Percentiles rank a stretch among this genome's conserved stretches.
These are phyloP conservation scores for Colletotrichum australisinense DNA, from an alignment of 2,329 filamentous ascomycete genomes.

Conservation along the genomic window DNA sequence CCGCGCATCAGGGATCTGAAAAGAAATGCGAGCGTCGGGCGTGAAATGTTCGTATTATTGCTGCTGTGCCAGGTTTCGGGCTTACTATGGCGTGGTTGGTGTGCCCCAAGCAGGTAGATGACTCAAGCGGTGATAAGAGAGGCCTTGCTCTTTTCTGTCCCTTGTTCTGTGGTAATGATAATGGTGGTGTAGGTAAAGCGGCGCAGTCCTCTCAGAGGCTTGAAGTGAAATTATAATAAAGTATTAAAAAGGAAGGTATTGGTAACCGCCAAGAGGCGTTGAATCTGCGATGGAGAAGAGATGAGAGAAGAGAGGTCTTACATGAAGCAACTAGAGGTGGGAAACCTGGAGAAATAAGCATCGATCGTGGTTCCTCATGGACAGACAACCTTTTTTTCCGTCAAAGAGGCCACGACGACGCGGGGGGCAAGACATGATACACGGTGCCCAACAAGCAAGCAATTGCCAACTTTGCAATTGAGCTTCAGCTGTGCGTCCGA, in stretches of 20 bases:
- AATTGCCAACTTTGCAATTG: constrained; percentile 20
- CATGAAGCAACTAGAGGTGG: neutral
- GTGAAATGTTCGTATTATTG: constrained; percentile 15
- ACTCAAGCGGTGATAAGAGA: neutral
- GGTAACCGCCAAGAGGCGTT: neutral
- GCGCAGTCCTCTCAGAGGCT: constrained; percentile 26
- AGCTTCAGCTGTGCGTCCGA: constrained; percentile 20
- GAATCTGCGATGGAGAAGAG: neutral
- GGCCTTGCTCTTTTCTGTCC: neutral
- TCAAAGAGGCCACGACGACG: constrained; percentile 16
- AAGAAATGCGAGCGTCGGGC: neutral
- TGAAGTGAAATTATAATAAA: constrained; percentile 15
- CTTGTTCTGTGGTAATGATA: neutral
- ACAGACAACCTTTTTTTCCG: neutral
- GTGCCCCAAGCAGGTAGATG: neutral
- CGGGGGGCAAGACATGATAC: constrained; percentile 26
- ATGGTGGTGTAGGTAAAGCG: neutral
- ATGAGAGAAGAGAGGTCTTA: neutral
- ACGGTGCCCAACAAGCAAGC: constrained; percentile 4
- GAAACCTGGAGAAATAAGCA: constrained; percentile 29
- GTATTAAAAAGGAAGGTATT: constrained; percentile 10
- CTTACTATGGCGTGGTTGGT: constrained; percentile 10
- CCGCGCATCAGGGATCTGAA: neutral
- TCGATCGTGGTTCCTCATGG: constrained; percentile 9
- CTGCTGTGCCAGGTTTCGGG: neutral